Evolutionary conservation across 768 basidiomycete genomes (phyloP), one percentile per base, ranked within the genome.

Genomic region (Thelephora ganbajun): DNA sequence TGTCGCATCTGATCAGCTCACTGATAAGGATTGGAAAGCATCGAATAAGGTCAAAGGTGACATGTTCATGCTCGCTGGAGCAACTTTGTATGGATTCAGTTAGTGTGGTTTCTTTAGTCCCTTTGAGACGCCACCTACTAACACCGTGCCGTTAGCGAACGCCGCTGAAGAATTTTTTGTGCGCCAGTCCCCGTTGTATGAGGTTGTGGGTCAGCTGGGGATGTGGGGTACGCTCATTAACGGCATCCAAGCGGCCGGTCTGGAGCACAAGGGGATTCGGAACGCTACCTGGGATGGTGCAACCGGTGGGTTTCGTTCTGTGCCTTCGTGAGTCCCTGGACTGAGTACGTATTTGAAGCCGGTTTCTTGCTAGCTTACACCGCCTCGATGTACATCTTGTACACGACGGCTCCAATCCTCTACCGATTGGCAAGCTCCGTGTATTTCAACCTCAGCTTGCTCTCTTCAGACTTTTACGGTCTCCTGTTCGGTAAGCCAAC

Each of bases 161-260:
- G 85, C 88, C 23, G 87, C 85, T 0, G 89, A 92, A 60, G 89
- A 91, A 58, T 85, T 84, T 62, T 77, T 91, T 50, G 89, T 92
- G 26, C 74, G 88, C 50, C 76, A 66, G 54, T 70, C 78, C 11
- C 89, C 89, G 5, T 66, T 91, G 35, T 91, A 88, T 55, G 89
- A 91, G 66, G 85, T 91, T 48, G 79, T 91, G 14, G 89, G 89
- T 11, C 85, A 87, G 61, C 63, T 91, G 43, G 89, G 89, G 6
- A 77, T 91, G 74, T 92, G 77, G 73, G 89, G 88, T 23, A 75
- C 78, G 48, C 59, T 91, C 44, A 79, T 90, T 60, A 85, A 81
- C 55, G 81, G 82, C 5, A 73, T 82, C 43, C 87, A 91, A 62
- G 79, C 83, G 1, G 75, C 85, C 19, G 73, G 71, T 1, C 66